These are phyloP conservation scores for Penicillium aurantiogriseum DNA, from an alignment of 2,329 filamentous ascomycete genomes.

Conservation along the genomic window DNA sequence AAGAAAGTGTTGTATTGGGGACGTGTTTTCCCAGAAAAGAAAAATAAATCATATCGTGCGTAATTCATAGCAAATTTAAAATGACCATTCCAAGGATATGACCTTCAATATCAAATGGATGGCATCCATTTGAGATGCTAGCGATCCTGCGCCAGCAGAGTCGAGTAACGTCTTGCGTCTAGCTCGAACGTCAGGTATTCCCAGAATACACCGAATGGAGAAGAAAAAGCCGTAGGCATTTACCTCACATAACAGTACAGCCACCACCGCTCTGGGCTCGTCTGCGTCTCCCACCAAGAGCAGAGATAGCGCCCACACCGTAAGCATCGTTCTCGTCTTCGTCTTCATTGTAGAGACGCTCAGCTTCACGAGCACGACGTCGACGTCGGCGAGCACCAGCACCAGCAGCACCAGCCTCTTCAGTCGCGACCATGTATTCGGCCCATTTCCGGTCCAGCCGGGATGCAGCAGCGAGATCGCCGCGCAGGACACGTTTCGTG, in stretches of 20 bases:
- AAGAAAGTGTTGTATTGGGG: background rate
- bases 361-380: conserved; percentile 76
- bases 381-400: conserved; percentile 67
- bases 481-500: conserved; percentile 76
- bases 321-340: conserved; percentile 61
- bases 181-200: background rate
- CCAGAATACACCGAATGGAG: background rate
- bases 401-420: conserved; percentile 68
- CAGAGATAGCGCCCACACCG: conserved; percentile 33
- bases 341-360: conserved; percentile 75
- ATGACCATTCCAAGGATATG: background rate
- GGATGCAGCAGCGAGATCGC: conserved; percentile 70
- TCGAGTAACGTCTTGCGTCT: background rate
- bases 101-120: background rate
- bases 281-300: conserved; percentile 54
- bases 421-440: conserved; percentile 87
- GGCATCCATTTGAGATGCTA: background rate
- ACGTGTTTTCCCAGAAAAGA: background rate
- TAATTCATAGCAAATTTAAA: conserved; percentile 2
- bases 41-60: background rate
- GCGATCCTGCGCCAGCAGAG: conserved; percentile 20
- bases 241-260: conserved; percentile 64
- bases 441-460: conserved; percentile 90
- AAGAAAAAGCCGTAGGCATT: background rate
- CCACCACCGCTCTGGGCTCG: conserved; percentile 63